A percentile compares a stretch with the other conserved stretches of the same genome.
phyloP scores from a whole-genome alignment of 306 rosid species.

The Pyrus communis region DNA sequence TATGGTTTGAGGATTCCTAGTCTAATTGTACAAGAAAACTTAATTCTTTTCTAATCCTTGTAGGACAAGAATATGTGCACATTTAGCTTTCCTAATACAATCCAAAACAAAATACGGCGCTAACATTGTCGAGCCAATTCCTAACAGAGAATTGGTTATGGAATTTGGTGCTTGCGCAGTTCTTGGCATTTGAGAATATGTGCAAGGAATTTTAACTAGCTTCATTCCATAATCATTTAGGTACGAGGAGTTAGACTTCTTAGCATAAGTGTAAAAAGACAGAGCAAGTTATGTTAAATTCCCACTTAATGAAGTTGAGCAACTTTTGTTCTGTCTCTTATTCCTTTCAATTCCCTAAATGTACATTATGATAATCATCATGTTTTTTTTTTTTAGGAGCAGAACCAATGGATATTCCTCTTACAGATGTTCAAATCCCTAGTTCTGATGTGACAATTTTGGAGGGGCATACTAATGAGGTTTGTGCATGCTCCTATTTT shows the following conservation, averaged over 20 bases:
- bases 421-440: constrained; percentile 55
- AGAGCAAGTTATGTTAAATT: background rate
- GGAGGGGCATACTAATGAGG: constrained; percentile 98
- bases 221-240: background rate
- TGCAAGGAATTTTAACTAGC: background rate
- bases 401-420: constrained; percentile 70
- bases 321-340: background rate
- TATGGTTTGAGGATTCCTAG: too few species aligned
- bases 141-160: background rate
- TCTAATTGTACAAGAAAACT: too few species aligned
- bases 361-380: background rate
- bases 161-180: background rate
- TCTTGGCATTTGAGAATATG: background rate
- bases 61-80: too few species aligned
- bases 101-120: too few species aligned
- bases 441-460: constrained; percentile 74
- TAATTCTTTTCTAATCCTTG: too few species aligned
- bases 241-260: background rate
- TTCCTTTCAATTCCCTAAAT: background rate
- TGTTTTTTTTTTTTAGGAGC: constrained; percentile 36
- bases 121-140: too few species aligned
- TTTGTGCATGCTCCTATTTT: constrained; percentile 25
- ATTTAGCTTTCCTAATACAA: too few species aligned
- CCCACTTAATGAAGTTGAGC: background rate
- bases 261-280: background rate